Evolutionary conservation across 2,329 filamentous ascomycete species (phyloP), one percentile per base, ranked within the genome.

Genomic region (Monosporascus sp.): DNA sequence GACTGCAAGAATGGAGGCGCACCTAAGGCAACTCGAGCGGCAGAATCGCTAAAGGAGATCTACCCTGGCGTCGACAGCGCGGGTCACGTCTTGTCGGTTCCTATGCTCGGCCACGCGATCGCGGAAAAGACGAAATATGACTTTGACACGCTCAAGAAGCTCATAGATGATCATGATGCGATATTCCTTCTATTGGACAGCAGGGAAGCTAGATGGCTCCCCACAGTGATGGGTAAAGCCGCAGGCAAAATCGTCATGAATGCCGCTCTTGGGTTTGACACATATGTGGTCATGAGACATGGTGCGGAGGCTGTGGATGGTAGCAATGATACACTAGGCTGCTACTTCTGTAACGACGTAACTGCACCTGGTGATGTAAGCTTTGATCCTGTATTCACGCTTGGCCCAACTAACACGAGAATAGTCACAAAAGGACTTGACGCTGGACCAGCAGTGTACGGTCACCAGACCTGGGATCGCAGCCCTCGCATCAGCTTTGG

Each of bases 301-400:
- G 94, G 94, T 1, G 78, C 90, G 6, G 81, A 84, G 61, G 76
- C 78, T 3, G 69, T 73, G 43, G 74, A 78, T 49, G 76, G 81
- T 11, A 78, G 74, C n/a, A 77, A 83, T 51, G 76, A 84, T 50
- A 84, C 90, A 26, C 78, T 97, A 26, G 94, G 94, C 9, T 99
- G 94, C 72, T 99, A 99, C 70, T 99, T 97, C 72, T 99, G 94
- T 74, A 97, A 96, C 65, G 94, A 99, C 69, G 93, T 99, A 26
- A 93, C 97, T 49, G 90, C 93, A 7, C 94, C 94, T 22, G 87
- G 87, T 57, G 91, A 97, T 74, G 92, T 96, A 76, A 84, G 87
- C 80, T 37, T 43, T 16, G 34, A 7, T 11, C 19, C 45, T 51
- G 40, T 16, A 43, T 17, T 46, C 41, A 36, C 38, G 20, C 19